phyloP scores from a whole-genome alignment of 176 grass and related monocot genomes.

The Poa annua region DNA sequence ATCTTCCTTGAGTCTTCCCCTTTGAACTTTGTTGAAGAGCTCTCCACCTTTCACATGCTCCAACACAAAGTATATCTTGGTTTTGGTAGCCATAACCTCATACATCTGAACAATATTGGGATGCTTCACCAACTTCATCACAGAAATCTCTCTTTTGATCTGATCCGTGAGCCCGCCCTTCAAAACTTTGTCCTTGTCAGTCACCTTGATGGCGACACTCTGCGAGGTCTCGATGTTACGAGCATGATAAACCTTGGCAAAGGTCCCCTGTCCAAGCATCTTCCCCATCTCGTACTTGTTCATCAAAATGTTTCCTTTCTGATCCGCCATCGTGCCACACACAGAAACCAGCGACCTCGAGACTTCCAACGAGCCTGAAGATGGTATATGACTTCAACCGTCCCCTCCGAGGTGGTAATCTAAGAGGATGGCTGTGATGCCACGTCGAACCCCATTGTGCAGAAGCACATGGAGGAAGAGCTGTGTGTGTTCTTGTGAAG shows the following conservation, averaged over 20 bases:
- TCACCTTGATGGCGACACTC: slow-evolving; percentile 92
- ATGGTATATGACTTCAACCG: slow-evolving; percentile 62
- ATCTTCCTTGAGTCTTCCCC: slow-evolving; percentile 88
- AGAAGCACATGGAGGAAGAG: slow-evolving; percentile 59
- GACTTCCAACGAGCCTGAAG: background rate
- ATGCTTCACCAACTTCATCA: slow-evolving; percentile 89
- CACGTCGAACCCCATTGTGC: slow-evolving; percentile 74
- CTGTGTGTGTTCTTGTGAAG: slow-evolving; percentile 33
- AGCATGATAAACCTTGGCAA: slow-evolving; percentile 96
- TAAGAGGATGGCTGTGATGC: slow-evolving; percentile 65
- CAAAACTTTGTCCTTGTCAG: slow-evolving; percentile 92
- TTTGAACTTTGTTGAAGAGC: slow-evolving; percentile 77
- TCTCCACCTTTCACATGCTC: slow-evolving; percentile 91
- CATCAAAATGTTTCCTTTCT: slow-evolving; percentile 76
- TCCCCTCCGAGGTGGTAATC: slow-evolving; percentile 72
- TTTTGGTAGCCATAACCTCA: slow-evolving; percentile 96
- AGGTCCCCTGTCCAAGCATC: slow-evolving; percentile 88
- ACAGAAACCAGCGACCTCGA: background rate
- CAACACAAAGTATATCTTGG: slow-evolving; percentile 87
- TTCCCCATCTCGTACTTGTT: slow-evolving; percentile 78
- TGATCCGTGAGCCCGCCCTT: slow-evolving; percentile 89
- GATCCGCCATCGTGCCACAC: slow-evolving; percentile 52
- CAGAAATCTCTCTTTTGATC: slow-evolving; percentile 91
- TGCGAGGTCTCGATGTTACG: slow-evolving; percentile 65
- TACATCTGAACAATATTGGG: slow-evolving; percentile 85